A percentile compares a stretch with the other conserved stretches of the same genome.
Conservation (phyloP, 495 filamentous ascomycete genomes). For the Neurospora sp. region DNA sequence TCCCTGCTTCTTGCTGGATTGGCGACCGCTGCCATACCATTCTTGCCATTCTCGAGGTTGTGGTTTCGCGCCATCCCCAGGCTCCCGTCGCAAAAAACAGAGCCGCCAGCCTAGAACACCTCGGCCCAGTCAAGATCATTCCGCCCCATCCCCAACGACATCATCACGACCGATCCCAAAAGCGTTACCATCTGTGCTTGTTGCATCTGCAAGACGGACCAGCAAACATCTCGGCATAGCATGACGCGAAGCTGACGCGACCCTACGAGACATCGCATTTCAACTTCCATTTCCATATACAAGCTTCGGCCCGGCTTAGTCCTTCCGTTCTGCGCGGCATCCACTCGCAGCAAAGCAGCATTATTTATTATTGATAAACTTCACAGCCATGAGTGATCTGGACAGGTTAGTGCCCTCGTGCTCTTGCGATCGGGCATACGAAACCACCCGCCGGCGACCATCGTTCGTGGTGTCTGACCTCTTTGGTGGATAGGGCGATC, state of each 20-base stretch:
- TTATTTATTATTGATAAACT: neutral
- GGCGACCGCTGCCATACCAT: neutral
- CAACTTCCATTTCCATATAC: neutral
- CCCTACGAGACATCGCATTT: neutral
- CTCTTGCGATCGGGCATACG: constrained; percentile 39
- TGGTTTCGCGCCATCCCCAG: neutral
- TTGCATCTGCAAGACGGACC: neutral
- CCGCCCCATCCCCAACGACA: neutral
- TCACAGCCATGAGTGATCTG: constrained; percentile 19
- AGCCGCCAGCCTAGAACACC: neutral
- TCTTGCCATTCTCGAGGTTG: neutral
- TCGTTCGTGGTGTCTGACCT: neutral
- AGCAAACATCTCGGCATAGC: neutral
- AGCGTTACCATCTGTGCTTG: neutral
- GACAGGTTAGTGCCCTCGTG: constrained; percentile 15
- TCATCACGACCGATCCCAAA: neutral
- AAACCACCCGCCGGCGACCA: constrained; percentile 3
- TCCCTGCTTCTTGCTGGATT: neutral
- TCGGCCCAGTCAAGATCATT: neutral
- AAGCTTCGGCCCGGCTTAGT: neutral
- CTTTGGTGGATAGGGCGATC: constrained; percentile 57
- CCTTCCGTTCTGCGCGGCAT: neutral
- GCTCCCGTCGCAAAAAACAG: neutral
- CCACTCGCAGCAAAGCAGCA: neutral
- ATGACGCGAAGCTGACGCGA: constrained; percentile 5